Evolutionary conservation across 2,329 filamentous ascomycete species (phyloP).

Genomic region (Zymoseptoria ardabiliae): DNA sequence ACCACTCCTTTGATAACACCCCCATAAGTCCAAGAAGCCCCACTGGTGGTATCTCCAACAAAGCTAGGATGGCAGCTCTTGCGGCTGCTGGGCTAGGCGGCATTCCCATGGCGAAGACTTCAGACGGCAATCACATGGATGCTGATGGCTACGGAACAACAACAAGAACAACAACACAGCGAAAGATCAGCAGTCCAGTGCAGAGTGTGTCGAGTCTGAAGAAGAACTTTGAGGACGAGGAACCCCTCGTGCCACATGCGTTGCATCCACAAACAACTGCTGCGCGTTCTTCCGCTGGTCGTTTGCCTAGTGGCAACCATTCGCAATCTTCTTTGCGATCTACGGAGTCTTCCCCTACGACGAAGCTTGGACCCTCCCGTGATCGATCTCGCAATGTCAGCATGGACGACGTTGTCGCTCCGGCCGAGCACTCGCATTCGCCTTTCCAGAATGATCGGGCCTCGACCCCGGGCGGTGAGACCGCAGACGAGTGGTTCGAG

Average conservation of each 20-base stretch:
- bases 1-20: slow-evolving; percentile 42
- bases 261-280: slow-evolving; percentile 26
- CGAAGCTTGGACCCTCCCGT: slow-evolving; percentile 44
- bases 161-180: slow-evolving; percentile 7
- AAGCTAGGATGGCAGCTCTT: slow-evolving; percentile 31
- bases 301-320: slow-evolving; percentile 44
- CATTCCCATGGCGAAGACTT: slow-evolving; percentile 56
- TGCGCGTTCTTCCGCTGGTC: slow-evolving; percentile 54
- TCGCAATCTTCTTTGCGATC: slow-evolving; percentile 55
- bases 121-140: slow-evolving; percentile 45
- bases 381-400: slow-evolving; percentile 48
- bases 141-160: slow-evolving; percentile 26
- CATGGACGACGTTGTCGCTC: slow-evolving; percentile 34
- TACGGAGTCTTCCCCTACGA: slow-evolving; percentile 51
- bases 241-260: slow-evolving; percentile 27
- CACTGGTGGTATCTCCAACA: slow-evolving; percentile 33
- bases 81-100: slow-evolving; percentile 35
- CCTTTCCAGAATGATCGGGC: slow-evolving; percentile 41
- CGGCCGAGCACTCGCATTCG: slow-evolving; percentile 32
- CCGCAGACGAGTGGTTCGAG: slow-evolving; percentile 44
- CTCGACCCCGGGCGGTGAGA: slow-evolving; percentile 28
- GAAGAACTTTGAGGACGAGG: slow-evolving; percentile 53
- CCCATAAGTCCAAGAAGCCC: slow-evolving; percentile 14
- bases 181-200: slow-evolving; percentile 59
- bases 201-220: slow-evolving; percentile 73